These are phyloP conservation scores for Trichoderma semiorbis DNA, from an alignment of 2,329 filamentous ascomycete genomes.

Conservation along the genomic window DNA sequence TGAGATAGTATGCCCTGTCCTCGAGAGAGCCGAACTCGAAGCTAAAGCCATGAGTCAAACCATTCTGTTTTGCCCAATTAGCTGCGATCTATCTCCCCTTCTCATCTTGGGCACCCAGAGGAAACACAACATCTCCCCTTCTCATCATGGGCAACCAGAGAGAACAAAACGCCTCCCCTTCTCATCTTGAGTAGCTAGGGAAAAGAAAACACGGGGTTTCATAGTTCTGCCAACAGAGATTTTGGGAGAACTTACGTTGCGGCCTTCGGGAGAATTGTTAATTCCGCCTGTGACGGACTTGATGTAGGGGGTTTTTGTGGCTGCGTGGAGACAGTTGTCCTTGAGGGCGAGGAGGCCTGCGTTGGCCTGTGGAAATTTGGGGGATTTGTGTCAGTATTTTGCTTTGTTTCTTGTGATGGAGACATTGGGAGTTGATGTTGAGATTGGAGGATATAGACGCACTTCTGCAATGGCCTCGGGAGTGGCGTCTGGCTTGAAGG, in stretches of 20 bases:
- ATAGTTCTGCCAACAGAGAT: neutral
- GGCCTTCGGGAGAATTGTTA: slow-evolving; percentile 60
- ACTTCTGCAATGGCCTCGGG: neutral
- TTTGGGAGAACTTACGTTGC: slow-evolving; percentile 44
- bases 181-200: neutral
- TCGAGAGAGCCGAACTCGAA: neutral
- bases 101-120: neutral
- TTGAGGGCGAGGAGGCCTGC: slow-evolving; percentile 46
- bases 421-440: neutral
- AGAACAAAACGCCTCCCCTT: neutral
- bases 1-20: slow-evolving; percentile 10
- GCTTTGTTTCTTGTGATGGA: neutral
- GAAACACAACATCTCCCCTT: no score
- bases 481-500: neutral
- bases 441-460: neutral
- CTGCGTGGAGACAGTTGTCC: slow-evolving; percentile 59
- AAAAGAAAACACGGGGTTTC: neutral
- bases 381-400: neutral
- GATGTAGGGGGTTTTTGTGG: slow-evolving; percentile 57
- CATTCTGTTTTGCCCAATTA: neutral
- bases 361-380: slow-evolving; percentile 27
- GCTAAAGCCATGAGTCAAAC: slow-evolving; percentile 7
- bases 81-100: neutral
- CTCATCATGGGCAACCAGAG: neutral
- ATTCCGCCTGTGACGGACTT: slow-evolving; percentile 54